Conservation (phyloP, 1,284 basidiomycete genomes). For the Pseudozyma flocculosa region DNA sequence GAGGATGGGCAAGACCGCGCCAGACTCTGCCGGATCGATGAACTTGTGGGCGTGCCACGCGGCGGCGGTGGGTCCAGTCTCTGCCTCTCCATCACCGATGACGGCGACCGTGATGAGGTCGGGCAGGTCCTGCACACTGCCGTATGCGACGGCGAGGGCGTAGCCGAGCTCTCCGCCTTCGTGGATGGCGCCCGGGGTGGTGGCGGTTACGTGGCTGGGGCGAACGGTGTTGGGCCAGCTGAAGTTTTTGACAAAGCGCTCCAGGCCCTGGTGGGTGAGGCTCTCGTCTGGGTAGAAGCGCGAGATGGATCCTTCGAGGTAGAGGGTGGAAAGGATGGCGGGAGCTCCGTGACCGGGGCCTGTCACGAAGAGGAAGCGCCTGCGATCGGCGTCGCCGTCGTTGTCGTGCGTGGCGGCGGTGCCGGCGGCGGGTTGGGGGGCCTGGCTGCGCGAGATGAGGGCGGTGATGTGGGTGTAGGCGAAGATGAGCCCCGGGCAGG, state of each 20-base stretch:
- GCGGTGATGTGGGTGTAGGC: slow-evolving; percentile 78
- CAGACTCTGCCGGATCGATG: slow-evolving; percentile 84
- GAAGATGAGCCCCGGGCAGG: slow-evolving; percentile 71
- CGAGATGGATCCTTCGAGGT: slow-evolving; percentile 76
- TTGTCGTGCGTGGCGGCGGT: slow-evolving; percentile 1
- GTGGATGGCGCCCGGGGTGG: slow-evolving; percentile 82
- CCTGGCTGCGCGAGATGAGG: slow-evolving; percentile 62
- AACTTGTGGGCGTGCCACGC: slow-evolving; percentile 83
- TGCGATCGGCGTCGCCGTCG: slow-evolving; percentile 13
- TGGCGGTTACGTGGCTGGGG: slow-evolving; percentile 64
- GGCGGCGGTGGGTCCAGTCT: slow-evolving; percentile 64
- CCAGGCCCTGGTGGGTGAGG: slow-evolving; percentile 67
- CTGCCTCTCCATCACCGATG: slow-evolving; percentile 82
- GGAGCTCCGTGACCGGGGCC: slow-evolving; percentile 64
- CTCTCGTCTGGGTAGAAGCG: slow-evolving; percentile 73
- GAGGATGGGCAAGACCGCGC: slow-evolving; percentile 82
- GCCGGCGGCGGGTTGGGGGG: too few species aligned
- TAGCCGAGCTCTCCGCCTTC: slow-evolving; percentile 67
- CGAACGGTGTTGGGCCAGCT: slow-evolving; percentile 70
- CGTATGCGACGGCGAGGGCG: slow-evolving; percentile 76
- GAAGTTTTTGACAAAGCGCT: slow-evolving; percentile 68
- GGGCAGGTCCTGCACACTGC: slow-evolving; percentile 77
- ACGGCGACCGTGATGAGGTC: slow-evolving; percentile 76
- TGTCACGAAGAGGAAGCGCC: slow-evolving; percentile 64
- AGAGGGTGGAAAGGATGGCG: slow-evolving; percentile 74